These are phyloP conservation scores for Penicillium nucicola DNA, from an alignment of 495 filamentous ascomycete genomes.

Conservation along the genomic window DNA sequence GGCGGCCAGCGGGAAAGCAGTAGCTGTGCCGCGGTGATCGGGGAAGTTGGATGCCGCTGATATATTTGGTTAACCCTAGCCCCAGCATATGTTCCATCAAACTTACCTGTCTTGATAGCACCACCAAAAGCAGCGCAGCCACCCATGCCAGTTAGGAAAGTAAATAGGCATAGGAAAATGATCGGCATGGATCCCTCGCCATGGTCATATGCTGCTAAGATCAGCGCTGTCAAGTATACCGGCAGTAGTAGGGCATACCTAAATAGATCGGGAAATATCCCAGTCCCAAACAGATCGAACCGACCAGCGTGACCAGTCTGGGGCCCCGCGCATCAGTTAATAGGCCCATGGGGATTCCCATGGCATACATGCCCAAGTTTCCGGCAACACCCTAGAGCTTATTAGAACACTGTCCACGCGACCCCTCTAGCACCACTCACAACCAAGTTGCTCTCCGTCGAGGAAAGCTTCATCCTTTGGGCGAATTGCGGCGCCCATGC, in stretches of 20 bases:
- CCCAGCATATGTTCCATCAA: background rate
- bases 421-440: slow-evolving; percentile 41
- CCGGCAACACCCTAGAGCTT: slow-evolving; percentile 67
- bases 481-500: slow-evolving; percentile 98
- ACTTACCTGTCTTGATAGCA: slow-evolving; percentile 70
- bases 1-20: slow-evolving; percentile 85
- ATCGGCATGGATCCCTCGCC: slow-evolving; percentile 61
- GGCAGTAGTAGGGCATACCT: slow-evolving; percentile 35
- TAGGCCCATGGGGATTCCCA: slow-evolving; percentile 84
- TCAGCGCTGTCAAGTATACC: slow-evolving; percentile 1
- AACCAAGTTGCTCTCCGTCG: slow-evolving; percentile 88
- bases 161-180: slow-evolving; percentile 71
- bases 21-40: slow-evolving; percentile 85
- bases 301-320: slow-evolving; percentile 69
- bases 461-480: slow-evolving; percentile 75
- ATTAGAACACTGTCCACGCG: slow-evolving; percentile 8
- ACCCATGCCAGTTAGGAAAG: slow-evolving; percentile 80
- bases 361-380: slow-evolving; percentile 95
- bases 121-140: slow-evolving; percentile 84
- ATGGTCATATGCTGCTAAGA: slow-evolving; percentile 40
- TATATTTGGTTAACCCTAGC: background rate
- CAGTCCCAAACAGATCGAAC: slow-evolving; percentile 63
- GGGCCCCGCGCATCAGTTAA: slow-evolving; percentile 84
- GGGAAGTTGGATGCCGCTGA: slow-evolving; percentile 89
- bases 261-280: slow-evolving; percentile 81